Conservation (phyloP, 345 rosid species). For the Pugionium dolabratum region DNA sequence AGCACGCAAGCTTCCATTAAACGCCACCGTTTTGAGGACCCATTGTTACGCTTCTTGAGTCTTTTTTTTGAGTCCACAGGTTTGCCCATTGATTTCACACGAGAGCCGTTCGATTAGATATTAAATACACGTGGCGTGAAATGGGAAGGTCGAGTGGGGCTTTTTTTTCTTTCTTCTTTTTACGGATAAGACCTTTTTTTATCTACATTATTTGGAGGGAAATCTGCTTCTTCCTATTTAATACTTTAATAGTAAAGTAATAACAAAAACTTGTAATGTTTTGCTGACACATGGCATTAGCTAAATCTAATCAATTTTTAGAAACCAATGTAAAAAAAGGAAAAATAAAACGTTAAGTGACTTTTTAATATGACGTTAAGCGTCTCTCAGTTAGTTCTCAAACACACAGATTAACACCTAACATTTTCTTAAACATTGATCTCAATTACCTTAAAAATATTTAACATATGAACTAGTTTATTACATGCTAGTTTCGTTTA, state of each 20-base stretch:
- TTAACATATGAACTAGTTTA: background rate
- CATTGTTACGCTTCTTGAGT: conserved; percentile 26
- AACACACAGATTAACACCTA: background rate
- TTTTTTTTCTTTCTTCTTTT: conserved; percentile 1
- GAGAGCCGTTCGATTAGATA: conserved; percentile 36
- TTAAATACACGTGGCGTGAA: conserved; percentile 32
- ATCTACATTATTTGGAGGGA: conserved; percentile 38
- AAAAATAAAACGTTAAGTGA: background rate
- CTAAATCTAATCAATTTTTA: no score
- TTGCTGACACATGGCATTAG: background rate
- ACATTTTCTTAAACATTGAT: background rate
- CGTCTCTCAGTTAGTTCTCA: background rate
- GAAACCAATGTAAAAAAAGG: no score
- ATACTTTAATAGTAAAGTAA: background rate
- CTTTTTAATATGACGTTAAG: background rate
- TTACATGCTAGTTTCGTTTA: background rate
- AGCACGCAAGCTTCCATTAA: conserved; percentile 36
- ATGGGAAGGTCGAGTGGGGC: conserved; percentile 5
- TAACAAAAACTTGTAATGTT: background rate
- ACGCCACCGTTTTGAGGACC: conserved; percentile 8
- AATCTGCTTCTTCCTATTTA: conserved; percentile 9
- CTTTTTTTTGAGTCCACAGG: conserved; percentile 18
- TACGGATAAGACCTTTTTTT: conserved; percentile 40
- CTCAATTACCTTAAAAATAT: background rate
- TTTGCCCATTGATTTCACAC: conserved; percentile 19